Percentiles rank a stretch among this genome's conserved stretches.
Evolutionary conservation across 176 grass and related monocot species (phyloP).

Genomic region (Carex kokanica): DNA sequence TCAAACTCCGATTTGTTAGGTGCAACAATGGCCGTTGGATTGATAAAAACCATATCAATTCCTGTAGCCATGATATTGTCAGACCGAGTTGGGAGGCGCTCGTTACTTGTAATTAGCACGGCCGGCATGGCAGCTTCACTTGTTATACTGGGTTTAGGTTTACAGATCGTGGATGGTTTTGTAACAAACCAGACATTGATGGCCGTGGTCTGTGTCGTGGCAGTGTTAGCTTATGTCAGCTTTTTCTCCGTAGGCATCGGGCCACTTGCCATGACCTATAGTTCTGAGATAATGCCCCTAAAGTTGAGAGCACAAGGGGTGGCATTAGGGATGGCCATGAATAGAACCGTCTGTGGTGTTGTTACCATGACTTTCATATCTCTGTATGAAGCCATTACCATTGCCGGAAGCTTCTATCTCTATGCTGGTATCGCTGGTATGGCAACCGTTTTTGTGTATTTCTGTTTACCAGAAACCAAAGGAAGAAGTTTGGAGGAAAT

Average conservation of each 20-base stretch:
- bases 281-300: slow-evolving; percentile 43
- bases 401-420: slow-evolving; percentile 50
- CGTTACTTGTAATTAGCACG: slow-evolving; percentile 33
- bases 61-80: slow-evolving; percentile 30
- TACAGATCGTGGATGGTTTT: neutral
- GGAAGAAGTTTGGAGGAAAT: slow-evolving; percentile 45
- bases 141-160: neutral
- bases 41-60: slow-evolving; percentile 33
- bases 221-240: slow-evolving; percentile 26
- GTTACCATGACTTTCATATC: slow-evolving; percentile 62
- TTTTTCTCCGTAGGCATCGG: slow-evolving; percentile 49
- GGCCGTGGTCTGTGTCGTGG: slow-evolving; percentile 21
- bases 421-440: slow-evolving; percentile 31
- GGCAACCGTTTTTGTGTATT: slow-evolving; percentile 32
- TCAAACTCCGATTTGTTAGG: slow-evolving; percentile 26
- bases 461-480: slow-evolving; percentile 41
- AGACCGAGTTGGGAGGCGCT: slow-evolving; percentile 38
- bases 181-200: neutral
- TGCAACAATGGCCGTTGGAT: slow-evolving; percentile 32
- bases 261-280: slow-evolving; percentile 28
- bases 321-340: slow-evolving; percentile 35
- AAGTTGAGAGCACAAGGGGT: slow-evolving; percentile 43
- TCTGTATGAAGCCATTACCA: slow-evolving; percentile 37
- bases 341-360: slow-evolving; percentile 20
- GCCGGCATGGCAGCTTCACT: slow-evolving; percentile 23